These are phyloP conservation scores for Naganishia vaughanmartiniae DNA, from an alignment of 768 basidiomycete species.

Conservation along the genomic window DNA sequence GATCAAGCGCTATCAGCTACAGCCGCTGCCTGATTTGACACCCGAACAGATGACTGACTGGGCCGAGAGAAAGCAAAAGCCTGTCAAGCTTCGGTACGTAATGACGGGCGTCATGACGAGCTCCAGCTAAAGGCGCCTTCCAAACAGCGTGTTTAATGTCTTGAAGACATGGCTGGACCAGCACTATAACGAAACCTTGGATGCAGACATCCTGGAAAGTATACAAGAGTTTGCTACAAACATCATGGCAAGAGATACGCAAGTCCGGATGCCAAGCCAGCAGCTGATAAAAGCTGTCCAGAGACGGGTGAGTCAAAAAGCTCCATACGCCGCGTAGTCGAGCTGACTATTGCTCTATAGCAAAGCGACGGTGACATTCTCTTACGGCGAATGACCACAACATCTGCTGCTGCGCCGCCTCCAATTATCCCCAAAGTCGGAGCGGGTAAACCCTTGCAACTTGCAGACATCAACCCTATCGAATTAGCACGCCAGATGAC, in stretches of 20 bases:
- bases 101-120: slow-evolving; percentile 9
- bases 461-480: slow-evolving; percentile 79
- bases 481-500: slow-evolving; percentile 92
- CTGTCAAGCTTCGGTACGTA: slow-evolving; percentile 78
- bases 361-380: slow-evolving; percentile 27
- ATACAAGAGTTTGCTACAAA: slow-evolving; percentile 70
- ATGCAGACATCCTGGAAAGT: slow-evolving; percentile 71
- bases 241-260: slow-evolving; percentile 57
- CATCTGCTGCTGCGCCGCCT: slow-evolving; percentile 33
- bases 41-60: slow-evolving; percentile 69
- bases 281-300: slow-evolving; percentile 72
- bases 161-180: slow-evolving; percentile 84
- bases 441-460: slow-evolving; percentile 57
- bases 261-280: slow-evolving; percentile 62
- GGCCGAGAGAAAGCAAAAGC: slow-evolving; percentile 78
- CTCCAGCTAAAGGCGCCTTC: background rate
- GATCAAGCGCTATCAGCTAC: slow-evolving; percentile 72
- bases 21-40: slow-evolving; percentile 67
- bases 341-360: background rate
- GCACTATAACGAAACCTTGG: slow-evolving; percentile 75
- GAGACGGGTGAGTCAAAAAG: slow-evolving; percentile 63
- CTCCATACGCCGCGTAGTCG: background rate
- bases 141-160: slow-evolving; percentile 75
- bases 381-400: slow-evolving; percentile 18
- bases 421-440: slow-evolving; percentile 41